Conservation (phyloP, 306 rosid genomes). For the Cucumis melo region DNA sequence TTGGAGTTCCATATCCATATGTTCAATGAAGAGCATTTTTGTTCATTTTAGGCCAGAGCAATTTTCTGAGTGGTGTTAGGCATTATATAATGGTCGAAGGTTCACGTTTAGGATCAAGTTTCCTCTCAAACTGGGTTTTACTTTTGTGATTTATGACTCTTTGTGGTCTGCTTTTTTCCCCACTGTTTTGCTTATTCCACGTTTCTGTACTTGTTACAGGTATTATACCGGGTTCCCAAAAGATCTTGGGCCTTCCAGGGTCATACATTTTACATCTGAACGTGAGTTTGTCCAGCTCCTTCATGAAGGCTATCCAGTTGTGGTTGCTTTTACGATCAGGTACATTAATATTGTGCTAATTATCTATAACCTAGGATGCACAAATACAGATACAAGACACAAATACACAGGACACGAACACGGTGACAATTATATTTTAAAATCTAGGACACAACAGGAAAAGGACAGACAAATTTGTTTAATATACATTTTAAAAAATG, state of each 20-base stretch:
- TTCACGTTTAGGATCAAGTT: background rate
- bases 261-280: slow-evolving; percentile 80
- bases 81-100: background rate
- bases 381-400: too few relatives aligned
- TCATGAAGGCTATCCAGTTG: slow-evolving; percentile 76
- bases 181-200: background rate
- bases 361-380: background rate
- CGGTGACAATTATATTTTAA: too few relatives aligned
- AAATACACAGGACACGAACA: too few relatives aligned
- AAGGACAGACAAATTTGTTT: too few relatives aligned
- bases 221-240: slow-evolving; percentile 81
- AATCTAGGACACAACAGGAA: too few relatives aligned
- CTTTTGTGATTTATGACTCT: background rate
- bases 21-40: background rate
- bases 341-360: slow-evolving; percentile 9
- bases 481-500: too few relatives aligned
- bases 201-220: slow-evolving; percentile 22
- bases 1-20: background rate
- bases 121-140: background rate
- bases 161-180: background rate
- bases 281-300: slow-evolving; percentile 81
- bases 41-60: background rate
- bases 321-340: slow-evolving; percentile 82
- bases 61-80: background rate
- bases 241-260: slow-evolving; percentile 75